A percentile compares a stretch with the other conserved stretches of the same genome.
Evolutionary conservation across 2,329 filamentous ascomycete species (phyloP).

Genomic region (Aurifilum marmelostoma): DNA sequence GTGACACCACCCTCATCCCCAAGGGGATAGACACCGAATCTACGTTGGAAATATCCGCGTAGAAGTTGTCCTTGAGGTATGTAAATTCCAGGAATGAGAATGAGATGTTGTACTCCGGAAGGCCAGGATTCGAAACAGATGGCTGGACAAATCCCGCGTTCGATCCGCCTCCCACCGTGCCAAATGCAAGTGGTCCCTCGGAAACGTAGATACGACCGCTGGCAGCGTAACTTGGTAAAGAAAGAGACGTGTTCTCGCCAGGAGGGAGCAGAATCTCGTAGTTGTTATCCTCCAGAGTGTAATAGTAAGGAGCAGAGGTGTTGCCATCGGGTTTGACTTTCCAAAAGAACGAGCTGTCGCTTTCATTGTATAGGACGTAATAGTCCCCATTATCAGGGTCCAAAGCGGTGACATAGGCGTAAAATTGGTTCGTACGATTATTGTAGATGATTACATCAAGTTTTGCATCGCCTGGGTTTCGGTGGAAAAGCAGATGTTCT

Average conservation of each 20-base stretch:
- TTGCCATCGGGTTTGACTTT: neutral
- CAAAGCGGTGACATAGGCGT: constrained; percentile 17
- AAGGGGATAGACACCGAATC: constrained; percentile 19
- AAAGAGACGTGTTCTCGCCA: neutral
- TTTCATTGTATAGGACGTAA: constrained; percentile 5
- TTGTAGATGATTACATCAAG: constrained; percentile 19
- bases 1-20: constrained; percentile 5
- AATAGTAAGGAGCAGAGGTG: constrained; percentile 3
- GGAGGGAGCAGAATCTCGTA: neutral
- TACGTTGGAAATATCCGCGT: constrained; percentile 13
- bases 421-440: neutral
- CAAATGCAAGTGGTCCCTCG: constrained; percentile 9
- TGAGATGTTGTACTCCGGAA: constrained; percentile 14
- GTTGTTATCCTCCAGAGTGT: neutral
- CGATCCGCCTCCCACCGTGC: constrained; percentile 12
- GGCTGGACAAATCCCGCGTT: constrained; percentile 15
- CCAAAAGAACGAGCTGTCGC: constrained; percentile 6
- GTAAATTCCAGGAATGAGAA: constrained; percentile 24
- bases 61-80: neutral
- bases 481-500: neutral
- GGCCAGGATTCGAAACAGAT: constrained; percentile 4
- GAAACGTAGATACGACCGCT: constrained; percentile 19
- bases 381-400: neutral
- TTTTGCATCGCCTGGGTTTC: neutral
- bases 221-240: constrained; percentile 12